phyloP scores from a whole-genome alignment of 768 basidiomycete species.

The Lactarius tabidus region DNA sequence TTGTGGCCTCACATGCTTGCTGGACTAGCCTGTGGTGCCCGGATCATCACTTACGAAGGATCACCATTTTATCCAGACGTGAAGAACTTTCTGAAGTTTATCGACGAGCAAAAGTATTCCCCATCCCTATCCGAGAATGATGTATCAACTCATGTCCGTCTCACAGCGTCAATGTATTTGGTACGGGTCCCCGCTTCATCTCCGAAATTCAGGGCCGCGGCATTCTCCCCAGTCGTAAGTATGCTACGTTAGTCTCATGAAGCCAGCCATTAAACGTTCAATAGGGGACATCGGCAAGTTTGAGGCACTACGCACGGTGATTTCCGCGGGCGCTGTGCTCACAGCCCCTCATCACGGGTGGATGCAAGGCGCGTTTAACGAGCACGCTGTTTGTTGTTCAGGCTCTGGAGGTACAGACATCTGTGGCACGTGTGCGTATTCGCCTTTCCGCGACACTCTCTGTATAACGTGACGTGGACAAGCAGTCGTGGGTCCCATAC shows the following conservation, averaged over 20 bases:
- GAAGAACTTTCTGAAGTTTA: conserved; percentile 49
- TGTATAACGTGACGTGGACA: background rate
- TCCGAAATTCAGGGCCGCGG: conserved; percentile 55
- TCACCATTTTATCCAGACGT: conserved; percentile 64
- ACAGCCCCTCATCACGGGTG: conserved; percentile 66
- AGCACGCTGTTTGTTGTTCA: conserved; percentile 47
- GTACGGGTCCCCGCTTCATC: conserved; percentile 62
- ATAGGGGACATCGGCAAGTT: conserved; percentile 52
- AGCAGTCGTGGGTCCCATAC: conserved; percentile 50
- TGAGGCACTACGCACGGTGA: conserved; percentile 49
- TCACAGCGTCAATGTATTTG: conserved; percentile 38
- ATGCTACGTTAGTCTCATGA: background rate
- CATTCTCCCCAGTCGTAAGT: conserved; percentile 42
- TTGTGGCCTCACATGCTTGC: conserved; percentile 72
- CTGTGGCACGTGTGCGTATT: conserved; percentile 48
- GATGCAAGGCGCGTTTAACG: conserved; percentile 55
- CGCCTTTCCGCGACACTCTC: no score
- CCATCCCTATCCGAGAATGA: background rate
- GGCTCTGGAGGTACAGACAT: conserved; percentile 75
- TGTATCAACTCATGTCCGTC: background rate
- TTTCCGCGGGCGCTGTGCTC: conserved; percentile 59
- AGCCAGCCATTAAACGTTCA: background rate
- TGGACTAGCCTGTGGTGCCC: conserved; percentile 49
- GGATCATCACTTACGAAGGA: conserved; percentile 59
- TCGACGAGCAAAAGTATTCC: conserved; percentile 52